phyloP scores from a whole-genome alignment of 495 filamentous ascomycete species.

The Tuber borchii region DNA sequence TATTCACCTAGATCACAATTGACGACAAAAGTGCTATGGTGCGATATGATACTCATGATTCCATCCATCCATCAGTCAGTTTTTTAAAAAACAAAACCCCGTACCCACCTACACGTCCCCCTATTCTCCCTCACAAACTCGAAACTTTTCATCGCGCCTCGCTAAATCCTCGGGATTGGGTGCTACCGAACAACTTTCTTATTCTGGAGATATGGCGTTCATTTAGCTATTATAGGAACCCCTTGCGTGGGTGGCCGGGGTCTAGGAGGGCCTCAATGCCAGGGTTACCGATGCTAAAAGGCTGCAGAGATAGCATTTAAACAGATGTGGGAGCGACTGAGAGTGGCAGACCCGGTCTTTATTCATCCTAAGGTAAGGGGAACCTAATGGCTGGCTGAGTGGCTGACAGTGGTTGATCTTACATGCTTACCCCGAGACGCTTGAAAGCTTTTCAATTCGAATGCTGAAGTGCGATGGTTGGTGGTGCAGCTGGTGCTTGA shows the following conservation, averaged over 20 bases:
- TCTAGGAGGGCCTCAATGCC: neutral
- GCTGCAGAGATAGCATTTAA: neutral
- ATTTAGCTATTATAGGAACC: neutral
- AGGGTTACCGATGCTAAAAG: neutral
- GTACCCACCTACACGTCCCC: neutral
- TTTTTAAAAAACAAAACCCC: neutral
- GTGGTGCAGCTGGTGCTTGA: neutral
- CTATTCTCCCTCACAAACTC: neutral
- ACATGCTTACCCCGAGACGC: neutral
- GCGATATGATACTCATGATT: neutral
- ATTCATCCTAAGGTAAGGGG: neutral
- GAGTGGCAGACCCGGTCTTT: neutral
- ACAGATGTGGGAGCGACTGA: neutral
- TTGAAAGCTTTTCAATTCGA: neutral
- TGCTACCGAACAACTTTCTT: neutral
- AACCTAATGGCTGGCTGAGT: neutral
- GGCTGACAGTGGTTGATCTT: neutral
- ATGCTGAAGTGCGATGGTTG: neutral
- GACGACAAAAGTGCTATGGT: neutral
- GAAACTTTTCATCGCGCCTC: neutral
- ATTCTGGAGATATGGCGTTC: neutral
- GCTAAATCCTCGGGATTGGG: neutral
- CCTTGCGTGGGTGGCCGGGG: neutral
- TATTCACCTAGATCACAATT: neutral
- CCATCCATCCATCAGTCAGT: neutral